Base-by-base conservation (phyloP, 257 asterid genomes). In the Misopates orontium region DNA sequence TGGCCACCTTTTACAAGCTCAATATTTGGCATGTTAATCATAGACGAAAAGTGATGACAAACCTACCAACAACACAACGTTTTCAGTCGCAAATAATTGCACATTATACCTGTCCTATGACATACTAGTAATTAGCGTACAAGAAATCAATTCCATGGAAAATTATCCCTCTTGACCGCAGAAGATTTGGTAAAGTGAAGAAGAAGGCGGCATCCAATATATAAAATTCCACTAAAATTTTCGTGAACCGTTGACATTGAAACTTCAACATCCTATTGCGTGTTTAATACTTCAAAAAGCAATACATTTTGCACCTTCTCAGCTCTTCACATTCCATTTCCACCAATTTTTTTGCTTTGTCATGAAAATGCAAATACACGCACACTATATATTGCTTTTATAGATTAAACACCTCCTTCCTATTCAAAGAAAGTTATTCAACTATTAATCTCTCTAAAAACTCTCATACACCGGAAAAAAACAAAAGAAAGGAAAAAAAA, bases 241-340 rank as follows among this genome's bases (percentile, higher is more conserved):
- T 42, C 13, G 19, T 42, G 47, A 80, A 67, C 8, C 75, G 82
- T 80, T 80, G 85, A 80, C 82, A 73, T 76, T 67, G 71, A 71
- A 77, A 39, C 18, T 65, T 69, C 74, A 23, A 60, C 66, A 44
- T 31, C 54, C 48, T n/a, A 49, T 72, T 62, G 79, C 82, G 82
- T 80, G 82, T 67, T 1, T 24, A 47, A 39, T 28, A 73, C 77
- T 65, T 51, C 14, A 8, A 36, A 40, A 19, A 4, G 39, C 60
- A 41, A 10, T 55, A 2, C 20, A 31, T 25, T 58, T 65, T 23
- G 25, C 11, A 51, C 18, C 53, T 45, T 63, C 74, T 67, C 64
- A 60, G 14, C 47, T 41, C 18, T 69, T 59, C 42, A 59, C 72
- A 68, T 63, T 23, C 6, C 72, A 72, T 53, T 64, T 73, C 68